These are phyloP conservation scores for Backusella westeae DNA, from an alignment of 192 early-diverging fungal species.

Conservation along the genomic window DNA sequence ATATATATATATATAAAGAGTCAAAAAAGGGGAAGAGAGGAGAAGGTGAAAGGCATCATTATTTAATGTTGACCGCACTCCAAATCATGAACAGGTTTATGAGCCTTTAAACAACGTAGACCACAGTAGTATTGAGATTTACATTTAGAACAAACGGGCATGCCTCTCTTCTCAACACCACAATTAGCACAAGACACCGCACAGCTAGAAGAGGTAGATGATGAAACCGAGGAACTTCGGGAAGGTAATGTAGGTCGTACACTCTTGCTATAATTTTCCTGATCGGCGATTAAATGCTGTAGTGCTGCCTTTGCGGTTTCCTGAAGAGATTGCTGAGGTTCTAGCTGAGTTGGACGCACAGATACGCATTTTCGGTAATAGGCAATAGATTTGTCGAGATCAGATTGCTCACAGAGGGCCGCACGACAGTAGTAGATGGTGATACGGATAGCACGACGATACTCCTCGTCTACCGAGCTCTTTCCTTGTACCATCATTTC, in stretches of 20 bases:
- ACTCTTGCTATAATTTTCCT: not conserved
- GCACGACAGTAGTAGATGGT: slow-evolving; percentile 33
- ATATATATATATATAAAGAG: not conserved
- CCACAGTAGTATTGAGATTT: slow-evolving; percentile 28
- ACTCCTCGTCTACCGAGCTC: not conserved
- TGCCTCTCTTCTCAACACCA: slow-evolving; percentile 25
- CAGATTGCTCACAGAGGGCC: slow-evolving; percentile 9
- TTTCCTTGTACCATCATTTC: not conserved
- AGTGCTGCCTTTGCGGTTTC: not conserved
- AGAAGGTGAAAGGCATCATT: not conserved
- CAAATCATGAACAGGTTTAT: slow-evolving; percentile 18
- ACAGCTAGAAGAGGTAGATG: not conserved
- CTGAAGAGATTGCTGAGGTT: slow-evolving; percentile 9
- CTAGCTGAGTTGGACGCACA: slow-evolving; percentile 13
- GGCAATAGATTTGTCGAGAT: slow-evolving; percentile 15
- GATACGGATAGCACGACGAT: slow-evolving; percentile 24
- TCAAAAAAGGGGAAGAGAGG: not conserved
- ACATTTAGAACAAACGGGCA: slow-evolving; percentile 35
- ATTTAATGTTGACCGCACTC: not conserved
- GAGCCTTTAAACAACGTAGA: slow-evolving; percentile 20
- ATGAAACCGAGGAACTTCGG: slow-evolving; percentile 9
- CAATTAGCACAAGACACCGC: slow-evolving; percentile 25
- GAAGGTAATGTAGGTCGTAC: not conserved
- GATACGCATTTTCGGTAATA: slow-evolving; percentile 35
- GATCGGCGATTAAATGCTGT: slow-evolving; percentile 13